These are phyloP conservation scores for Tricholoma matsutake DNA, from an alignment of 768 basidiomycete genomes.

Conservation along the genomic window DNA sequence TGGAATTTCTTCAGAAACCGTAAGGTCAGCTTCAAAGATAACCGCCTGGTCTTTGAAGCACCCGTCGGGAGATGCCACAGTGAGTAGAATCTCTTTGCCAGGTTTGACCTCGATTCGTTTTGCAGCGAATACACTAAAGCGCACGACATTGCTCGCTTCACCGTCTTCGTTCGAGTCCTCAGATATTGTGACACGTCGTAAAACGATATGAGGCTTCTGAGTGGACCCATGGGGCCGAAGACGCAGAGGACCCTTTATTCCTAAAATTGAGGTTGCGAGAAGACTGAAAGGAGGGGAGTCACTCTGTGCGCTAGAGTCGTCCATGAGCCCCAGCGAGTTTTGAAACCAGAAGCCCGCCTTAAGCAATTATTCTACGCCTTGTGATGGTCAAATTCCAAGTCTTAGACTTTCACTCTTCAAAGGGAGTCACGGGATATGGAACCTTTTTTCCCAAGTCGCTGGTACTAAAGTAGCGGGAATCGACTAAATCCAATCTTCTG, in stretches of 20 bases:
- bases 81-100: slow-evolving; percentile 66
- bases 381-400: not conserved
- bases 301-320: slow-evolving; percentile 36
- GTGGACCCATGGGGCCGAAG: slow-evolving; percentile 64
- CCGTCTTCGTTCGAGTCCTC: slow-evolving; percentile 44
- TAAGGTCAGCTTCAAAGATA: slow-evolving; percentile 53
- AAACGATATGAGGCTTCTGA: slow-evolving; percentile 66
- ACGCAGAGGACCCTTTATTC: slow-evolving; percentile 59
- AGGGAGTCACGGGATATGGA: not conserved
- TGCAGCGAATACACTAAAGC: slow-evolving; percentile 64
- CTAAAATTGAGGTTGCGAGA: slow-evolving; percentile 53
- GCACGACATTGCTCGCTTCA: slow-evolving; percentile 37
- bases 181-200: slow-evolving; percentile 55
- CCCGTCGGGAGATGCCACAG: slow-evolving; percentile 51
- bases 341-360: slow-evolving; percentile 6
- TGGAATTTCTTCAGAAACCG: slow-evolving; percentile 30
- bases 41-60: slow-evolving; percentile 54
- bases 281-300: slow-evolving; percentile 24
- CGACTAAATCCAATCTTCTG: not conserved
- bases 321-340: slow-evolving; percentile 27
- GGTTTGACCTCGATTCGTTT: slow-evolving; percentile 70
- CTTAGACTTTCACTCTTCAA: not conserved
- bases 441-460: no score
- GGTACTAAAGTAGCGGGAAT: no score
- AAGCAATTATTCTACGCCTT: not conserved